Evolutionary conservation across 257 asterid species (phyloP).

Genomic region (Perilla frutescens): DNA sequence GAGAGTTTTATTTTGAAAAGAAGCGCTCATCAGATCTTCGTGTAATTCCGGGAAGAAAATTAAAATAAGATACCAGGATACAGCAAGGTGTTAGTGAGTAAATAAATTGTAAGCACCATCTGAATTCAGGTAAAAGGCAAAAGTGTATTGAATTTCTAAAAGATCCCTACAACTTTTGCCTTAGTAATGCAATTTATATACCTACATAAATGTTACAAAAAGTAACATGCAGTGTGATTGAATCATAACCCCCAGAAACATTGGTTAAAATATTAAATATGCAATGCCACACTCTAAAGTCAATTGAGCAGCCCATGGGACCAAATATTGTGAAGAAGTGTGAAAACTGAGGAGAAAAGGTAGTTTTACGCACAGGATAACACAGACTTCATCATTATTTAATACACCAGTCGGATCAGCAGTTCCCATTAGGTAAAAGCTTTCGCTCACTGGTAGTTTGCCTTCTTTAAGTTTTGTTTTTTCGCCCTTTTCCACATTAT

Average conservation of each 20-base stretch:
- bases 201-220: not conserved
- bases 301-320: not conserved
- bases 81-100: not conserved
- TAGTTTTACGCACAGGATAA: slow-evolving; percentile 71
- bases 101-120: not conserved
- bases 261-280: slow-evolving; percentile 2
- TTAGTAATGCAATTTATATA: slow-evolving; percentile 1
- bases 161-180: slow-evolving; percentile 10
- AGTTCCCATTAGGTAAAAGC: slow-evolving; percentile 90
- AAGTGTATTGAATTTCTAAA: not conserved
- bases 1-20: slow-evolving; percentile 8
- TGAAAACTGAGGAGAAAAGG: not conserved
- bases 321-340: slow-evolving; percentile 4
- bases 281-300: slow-evolving; percentile 10
- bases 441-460: slow-evolving; percentile 68
- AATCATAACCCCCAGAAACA: slow-evolving; percentile 4
- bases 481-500: slow-evolving; percentile 44
- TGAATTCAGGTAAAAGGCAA: not conserved
- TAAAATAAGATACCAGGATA: slow-evolving; percentile 1
- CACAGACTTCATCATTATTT: slow-evolving; percentile 70
- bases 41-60: not conserved
- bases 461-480: slow-evolving; percentile 58
- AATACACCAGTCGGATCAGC: slow-evolving; percentile 80
- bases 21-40: slow-evolving; percentile 7
- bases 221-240: not conserved